These are phyloP conservation scores for Citrus cavaleriei DNA, from an alignment of 345 rosid species.

Conservation along the genomic window DNA sequence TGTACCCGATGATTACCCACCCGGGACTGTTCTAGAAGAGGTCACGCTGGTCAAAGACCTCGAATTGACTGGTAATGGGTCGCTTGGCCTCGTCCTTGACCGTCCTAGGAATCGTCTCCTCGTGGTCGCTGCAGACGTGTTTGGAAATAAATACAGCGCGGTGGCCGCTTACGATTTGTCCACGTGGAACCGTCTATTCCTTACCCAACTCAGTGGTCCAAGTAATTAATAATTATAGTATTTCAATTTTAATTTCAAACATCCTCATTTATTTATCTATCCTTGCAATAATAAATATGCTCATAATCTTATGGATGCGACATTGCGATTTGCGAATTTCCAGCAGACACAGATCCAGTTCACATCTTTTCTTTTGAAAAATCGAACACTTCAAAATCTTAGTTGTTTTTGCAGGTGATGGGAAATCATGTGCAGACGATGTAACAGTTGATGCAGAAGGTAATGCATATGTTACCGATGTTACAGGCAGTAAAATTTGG, in stretches of 20 bases:
- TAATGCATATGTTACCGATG: slow-evolving; percentile 76
- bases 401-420: slow-evolving; percentile 22
- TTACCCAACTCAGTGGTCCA: slow-evolving; percentile 55
- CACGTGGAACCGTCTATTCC: slow-evolving; percentile 75
- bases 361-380: too few species aligned
- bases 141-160: slow-evolving; percentile 58
- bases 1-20: slow-evolving; percentile 36
- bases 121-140: slow-evolving; percentile 54
- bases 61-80: slow-evolving; percentile 69
- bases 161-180: slow-evolving; percentile 81
- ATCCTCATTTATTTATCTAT: too few species aligned
- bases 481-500: slow-evolving; percentile 64
- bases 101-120: slow-evolving; percentile 66
- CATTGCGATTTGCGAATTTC: too few species aligned
- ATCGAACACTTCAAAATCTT: too few species aligned
- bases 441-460: slow-evolving; percentile 74
- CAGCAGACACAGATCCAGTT: too few species aligned
- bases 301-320: too few species aligned
- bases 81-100: slow-evolving; percentile 67
- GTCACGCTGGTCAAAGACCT: slow-evolving; percentile 58
- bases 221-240: slow-evolving; percentile 28
- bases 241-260: too few species aligned
- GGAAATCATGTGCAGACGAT: slow-evolving; percentile 77
- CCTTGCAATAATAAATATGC: too few species aligned
- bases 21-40: slow-evolving; percentile 41